These are phyloP conservation scores for Talaromyces sp. DNA, from an alignment of 2,329 filamentous ascomycete genomes.

Conservation along the genomic window DNA sequence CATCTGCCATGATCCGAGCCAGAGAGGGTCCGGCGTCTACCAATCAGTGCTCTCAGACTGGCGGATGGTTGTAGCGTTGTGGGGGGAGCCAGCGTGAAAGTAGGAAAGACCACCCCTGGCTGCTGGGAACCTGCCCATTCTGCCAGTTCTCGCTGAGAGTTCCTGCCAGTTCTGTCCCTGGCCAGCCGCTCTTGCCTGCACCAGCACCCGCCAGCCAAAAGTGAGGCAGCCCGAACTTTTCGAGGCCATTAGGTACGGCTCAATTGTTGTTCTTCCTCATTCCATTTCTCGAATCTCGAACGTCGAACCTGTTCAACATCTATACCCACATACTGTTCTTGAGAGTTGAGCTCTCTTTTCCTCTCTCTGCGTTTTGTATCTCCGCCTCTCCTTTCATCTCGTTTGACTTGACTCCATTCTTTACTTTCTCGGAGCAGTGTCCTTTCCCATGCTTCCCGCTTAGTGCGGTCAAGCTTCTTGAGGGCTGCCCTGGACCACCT, in stretches of 20 bases:
- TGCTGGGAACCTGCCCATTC: not conserved
- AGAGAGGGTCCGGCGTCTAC: not conserved
- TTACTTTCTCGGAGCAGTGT: not conserved
- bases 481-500: slow-evolving; percentile 5
- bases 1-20: slow-evolving; percentile 17
- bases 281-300: not conserved
- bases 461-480: slow-evolving; percentile 14
- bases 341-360: slow-evolving; percentile 14
- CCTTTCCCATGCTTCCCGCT: slow-evolving; percentile 14
- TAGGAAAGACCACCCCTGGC: slow-evolving; percentile 14
- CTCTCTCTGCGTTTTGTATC: not conserved
- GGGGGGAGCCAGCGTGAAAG: slow-evolving; percentile 2
- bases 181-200: slow-evolving; percentile 4
- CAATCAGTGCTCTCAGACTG: not conserved
- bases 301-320: not conserved
- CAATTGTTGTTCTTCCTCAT: not conserved
- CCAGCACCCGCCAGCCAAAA: not conserved
- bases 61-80: not conserved
- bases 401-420: not conserved
- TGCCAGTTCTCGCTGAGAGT: not conserved
- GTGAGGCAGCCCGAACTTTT: slow-evolving; percentile 8
- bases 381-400: not conserved
- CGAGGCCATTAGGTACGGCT: not conserved
- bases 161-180: slow-evolving; percentile 5
- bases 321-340: not conserved